Conservation (phyloP, 1,284 basidiomycete species). For the Meira nashicola region DNA sequence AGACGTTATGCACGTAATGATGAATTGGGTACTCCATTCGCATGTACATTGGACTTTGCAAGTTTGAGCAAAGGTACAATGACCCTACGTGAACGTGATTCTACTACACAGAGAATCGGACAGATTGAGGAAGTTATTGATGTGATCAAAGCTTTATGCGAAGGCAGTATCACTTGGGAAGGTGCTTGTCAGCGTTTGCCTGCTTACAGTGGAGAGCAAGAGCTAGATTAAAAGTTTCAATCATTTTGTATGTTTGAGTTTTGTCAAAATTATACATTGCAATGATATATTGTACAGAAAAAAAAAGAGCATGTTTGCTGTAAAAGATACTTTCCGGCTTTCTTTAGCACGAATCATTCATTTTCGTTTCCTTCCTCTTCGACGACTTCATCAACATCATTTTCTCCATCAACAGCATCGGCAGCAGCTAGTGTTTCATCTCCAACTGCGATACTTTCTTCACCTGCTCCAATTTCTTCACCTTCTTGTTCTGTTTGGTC, state of each 20-base stretch:
- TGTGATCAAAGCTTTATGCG: constrained; percentile 60
- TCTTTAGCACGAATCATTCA: too few species aligned
- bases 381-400: too few species aligned
- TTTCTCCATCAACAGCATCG: too few species aligned
- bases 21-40: constrained; percentile 95
- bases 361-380: too few species aligned
- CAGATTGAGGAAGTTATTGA: constrained; percentile 80
- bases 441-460: background rate
- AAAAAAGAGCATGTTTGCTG: too few species aligned
- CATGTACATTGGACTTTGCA: constrained; percentile 93
- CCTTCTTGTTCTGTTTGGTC: background rate
- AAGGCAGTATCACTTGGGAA: constrained; percentile 62
- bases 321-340: too few species aligned
- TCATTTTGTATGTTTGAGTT: too few species aligned
- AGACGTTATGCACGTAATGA: constrained; percentile 97
- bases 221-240: constrained; percentile 9
- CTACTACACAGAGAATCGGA: constrained; percentile 89
- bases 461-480: background rate
- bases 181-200: constrained; percentile 70
- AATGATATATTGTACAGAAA: too few species aligned
- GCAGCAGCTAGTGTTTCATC: background rate
- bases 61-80: constrained; percentile 62
- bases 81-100: constrained; percentile 71
- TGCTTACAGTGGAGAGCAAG: constrained; percentile 81
- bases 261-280: background rate